Evolutionary conservation across 1,139 yeast species (phyloP).

Genomic region (Protomyces pachydermus): DNA sequence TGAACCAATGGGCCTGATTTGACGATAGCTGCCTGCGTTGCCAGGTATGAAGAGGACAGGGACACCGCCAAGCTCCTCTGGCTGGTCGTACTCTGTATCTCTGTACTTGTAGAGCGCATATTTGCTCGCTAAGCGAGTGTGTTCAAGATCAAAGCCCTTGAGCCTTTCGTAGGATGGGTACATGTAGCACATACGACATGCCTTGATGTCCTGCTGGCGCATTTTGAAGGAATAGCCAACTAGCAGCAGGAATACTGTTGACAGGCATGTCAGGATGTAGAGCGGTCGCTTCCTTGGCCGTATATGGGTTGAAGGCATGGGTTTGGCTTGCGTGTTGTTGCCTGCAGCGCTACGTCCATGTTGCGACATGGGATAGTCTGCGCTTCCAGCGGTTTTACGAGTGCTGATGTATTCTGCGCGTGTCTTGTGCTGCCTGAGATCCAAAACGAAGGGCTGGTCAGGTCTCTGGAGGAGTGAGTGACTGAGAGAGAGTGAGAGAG

Average conservation of each 20-base stretch:
- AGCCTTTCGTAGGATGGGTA: conserved; percentile 69
- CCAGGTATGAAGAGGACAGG: conserved; percentile 96
- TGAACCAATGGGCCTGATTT: conserved; percentile 88
- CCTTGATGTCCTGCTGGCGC: conserved; percentile 33
- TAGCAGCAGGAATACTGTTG: conserved; percentile 1
- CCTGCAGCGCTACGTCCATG: too few relatives aligned
- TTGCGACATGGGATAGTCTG: too few relatives aligned
- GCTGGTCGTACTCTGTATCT: conserved; percentile 48
- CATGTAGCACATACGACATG: conserved; percentile 36
- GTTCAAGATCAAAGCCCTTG: conserved; percentile 62
- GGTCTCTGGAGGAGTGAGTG: too few relatives aligned
- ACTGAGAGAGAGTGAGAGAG: too few relatives aligned
- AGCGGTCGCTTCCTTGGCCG: not conserved
- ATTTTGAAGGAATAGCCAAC: conserved; percentile 29
- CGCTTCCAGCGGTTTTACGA: too few relatives aligned
- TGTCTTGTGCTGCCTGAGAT: too few relatives aligned
- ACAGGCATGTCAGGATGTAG: conserved; percentile 5
- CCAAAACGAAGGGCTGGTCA: too few relatives aligned
- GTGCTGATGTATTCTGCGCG: too few relatives aligned
- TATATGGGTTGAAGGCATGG: too few relatives aligned
- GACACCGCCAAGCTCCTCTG: conserved; percentile 53
- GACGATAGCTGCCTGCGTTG: conserved; percentile 90
- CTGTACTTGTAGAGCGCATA: conserved; percentile 74
- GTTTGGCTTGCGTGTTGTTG: too few relatives aligned
- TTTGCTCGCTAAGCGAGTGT: conserved; percentile 69